Conservation (phyloP, 108 stramenopile genomes). For the Pseudonitzschia delicatissima region DNA sequence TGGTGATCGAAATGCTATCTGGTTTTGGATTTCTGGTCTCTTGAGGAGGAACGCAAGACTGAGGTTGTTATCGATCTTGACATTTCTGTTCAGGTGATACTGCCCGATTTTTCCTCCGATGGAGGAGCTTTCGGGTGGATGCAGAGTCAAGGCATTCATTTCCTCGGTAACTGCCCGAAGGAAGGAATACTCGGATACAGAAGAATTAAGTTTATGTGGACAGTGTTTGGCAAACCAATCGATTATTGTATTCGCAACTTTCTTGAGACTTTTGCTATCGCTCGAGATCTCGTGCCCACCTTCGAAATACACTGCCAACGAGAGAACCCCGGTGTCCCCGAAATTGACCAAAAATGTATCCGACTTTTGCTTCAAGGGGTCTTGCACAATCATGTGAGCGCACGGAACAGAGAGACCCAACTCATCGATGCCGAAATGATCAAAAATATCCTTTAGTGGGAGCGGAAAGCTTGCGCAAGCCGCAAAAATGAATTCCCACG, state of each 20-base stretch:
- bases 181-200: neutral
- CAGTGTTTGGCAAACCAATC: neutral
- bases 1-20: neutral
- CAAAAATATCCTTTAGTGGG: neutral
- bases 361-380: slow-evolving; percentile 1
- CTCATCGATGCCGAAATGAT: neutral
- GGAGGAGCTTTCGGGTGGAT: neutral
- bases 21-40: neutral
- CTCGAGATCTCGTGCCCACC: slow-evolving; percentile 10
- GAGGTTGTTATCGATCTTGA: neutral
- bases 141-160: neutral
- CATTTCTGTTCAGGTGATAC: neutral
- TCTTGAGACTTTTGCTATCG: neutral
- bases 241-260: neutral
- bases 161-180: neutral
- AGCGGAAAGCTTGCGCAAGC: slow-evolving; percentile 11
- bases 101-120: neutral
- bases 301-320: slow-evolving; percentile 4
- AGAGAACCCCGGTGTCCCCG: neutral
- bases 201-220: neutral
- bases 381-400: slow-evolving; percentile 8
- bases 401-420: neutral
- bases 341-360: neutral
- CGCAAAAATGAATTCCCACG: slow-evolving; percentile 22
- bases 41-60: neutral